These are phyloP conservation scores for Casuarina cunninghamiana DNA, from an alignment of 306 rosid species.

Conservation along the genomic window DNA sequence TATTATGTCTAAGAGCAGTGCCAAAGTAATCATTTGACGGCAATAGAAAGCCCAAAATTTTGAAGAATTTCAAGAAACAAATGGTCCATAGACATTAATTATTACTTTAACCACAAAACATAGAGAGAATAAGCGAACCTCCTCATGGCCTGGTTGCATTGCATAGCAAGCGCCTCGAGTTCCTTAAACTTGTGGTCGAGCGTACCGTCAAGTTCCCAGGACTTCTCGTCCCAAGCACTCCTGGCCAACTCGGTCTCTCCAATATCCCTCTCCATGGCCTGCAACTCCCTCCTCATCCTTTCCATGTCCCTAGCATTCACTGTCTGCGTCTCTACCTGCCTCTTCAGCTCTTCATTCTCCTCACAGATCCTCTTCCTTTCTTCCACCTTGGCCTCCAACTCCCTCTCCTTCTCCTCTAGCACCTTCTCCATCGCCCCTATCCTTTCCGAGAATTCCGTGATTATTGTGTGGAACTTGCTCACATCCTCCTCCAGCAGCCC, in stretches of 20 bases:
- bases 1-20: too few relatives aligned
- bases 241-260: constrained; percentile 66
- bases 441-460: constrained; percentile 44
- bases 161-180: constrained; percentile 64
- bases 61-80: not conserved
- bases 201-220: constrained; percentile 62
- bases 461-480: constrained; percentile 62
- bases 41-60: not conserved
- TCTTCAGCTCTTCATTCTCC: constrained; percentile 73
- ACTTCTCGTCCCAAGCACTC: constrained; percentile 76
- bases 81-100: not conserved
- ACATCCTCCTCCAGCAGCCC: constrained; percentile 62
- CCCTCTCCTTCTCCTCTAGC: constrained; percentile 60
- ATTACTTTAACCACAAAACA: not conserved
- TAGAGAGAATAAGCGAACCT: constrained; percentile 40
- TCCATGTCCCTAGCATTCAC: constrained; percentile 77
- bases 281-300: constrained; percentile 88
- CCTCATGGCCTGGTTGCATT: constrained; percentile 70
- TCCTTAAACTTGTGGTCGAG: constrained; percentile 62
- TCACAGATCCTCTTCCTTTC: constrained; percentile 48
- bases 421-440: constrained; percentile 44
- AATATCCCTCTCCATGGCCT: constrained; percentile 79
- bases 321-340: constrained; percentile 65
- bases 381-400: constrained; percentile 52
- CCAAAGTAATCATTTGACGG: not conserved